These are phyloP conservation scores for Colletotrichum sojae DNA, from an alignment of 2,329 filamentous ascomycete genomes.

Conservation along the genomic window DNA sequence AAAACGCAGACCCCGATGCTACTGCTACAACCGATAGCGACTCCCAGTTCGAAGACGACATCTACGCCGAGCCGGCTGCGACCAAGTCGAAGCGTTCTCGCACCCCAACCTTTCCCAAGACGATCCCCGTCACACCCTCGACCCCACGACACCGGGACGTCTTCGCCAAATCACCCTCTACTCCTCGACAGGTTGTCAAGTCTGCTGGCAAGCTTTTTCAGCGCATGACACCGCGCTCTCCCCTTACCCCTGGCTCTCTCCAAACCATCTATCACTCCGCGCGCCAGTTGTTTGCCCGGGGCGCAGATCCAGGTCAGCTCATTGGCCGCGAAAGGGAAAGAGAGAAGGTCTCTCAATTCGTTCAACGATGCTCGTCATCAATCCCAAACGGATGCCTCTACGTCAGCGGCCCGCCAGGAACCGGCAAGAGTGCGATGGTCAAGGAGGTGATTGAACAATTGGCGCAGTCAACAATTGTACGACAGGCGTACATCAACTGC, in stretches of 20 bases:
- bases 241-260: constrained; percentile 75
- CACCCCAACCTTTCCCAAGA: constrained; percentile 51
- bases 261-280: constrained; percentile 89
- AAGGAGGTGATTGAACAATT: constrained; percentile 80
- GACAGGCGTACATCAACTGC: constrained; percentile 90
- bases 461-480: constrained; percentile 66
- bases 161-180: constrained; percentile 78
- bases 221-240: constrained; percentile 83
- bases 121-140: constrained; percentile 75
- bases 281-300: constrained; percentile 87
- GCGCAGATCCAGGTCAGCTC: constrained; percentile 80
- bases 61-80: constrained; percentile 46
- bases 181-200: constrained; percentile 87
- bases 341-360: constrained; percentile 77
- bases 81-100: constrained; percentile 46
- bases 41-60: constrained; percentile 57
- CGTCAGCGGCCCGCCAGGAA: constrained; percentile 94
- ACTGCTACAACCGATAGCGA: constrained; percentile 60
- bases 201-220: constrained; percentile 82
- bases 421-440: constrained; percentile 96
- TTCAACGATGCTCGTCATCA: constrained; percentile 73
- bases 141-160: constrained; percentile 87
- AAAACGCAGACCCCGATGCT: constrained; percentile 71
- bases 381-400: constrained; percentile 87
- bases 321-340: constrained; percentile 82